Base-by-base conservation (phyloP, 164 flowering plant species). In the Brasenia schreberi region DNA sequence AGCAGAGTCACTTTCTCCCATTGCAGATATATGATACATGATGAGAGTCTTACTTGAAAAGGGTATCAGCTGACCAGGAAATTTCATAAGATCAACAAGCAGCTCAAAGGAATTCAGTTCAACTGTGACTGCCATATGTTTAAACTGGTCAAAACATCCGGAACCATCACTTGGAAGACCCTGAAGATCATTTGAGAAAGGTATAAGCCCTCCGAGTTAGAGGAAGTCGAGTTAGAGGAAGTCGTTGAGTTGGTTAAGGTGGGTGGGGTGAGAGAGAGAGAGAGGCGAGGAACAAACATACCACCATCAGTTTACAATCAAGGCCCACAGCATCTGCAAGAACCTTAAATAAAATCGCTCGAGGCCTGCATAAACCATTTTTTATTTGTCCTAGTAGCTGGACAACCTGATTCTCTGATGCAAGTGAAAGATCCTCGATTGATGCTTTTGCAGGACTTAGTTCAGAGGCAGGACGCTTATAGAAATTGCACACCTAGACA, bases 1-100 rank as follows among this genome's bases (percentile, higher is more conserved):
- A 17, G 98, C 97, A 71, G 97, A 94, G 71, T 94, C 99, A 79
- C 99, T 91, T 73, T 94, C 99, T 69, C 98, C 98, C 39, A 86
- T 90, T 23, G 90, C 90, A 81, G 97, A 83, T 65, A 90, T 76
- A 76, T 92, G 99, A 62, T 94, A 84, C 85, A 83, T 83, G 69
- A 79, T 79, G 64, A 95, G 79, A 60, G 97, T 94, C 75, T 83
- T 92, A 43, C 86, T 83, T 71, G 99, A 86, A 64, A 79, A 80
- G 5, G 98, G 97, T 61, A 92, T 80, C 68, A 95, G 81, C 71
- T 88, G 92, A 61, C 99, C 99, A 45, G 99, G 98, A 77, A 85
- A 85, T 52, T 97, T 85, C 90, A 87, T 83, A 33, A 95, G 95
- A 80, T 95, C 99, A 49, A 95, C 99, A 74, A 95, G 74, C 18